Percentiles rank a stretch among this genome's conserved stretches.
These are phyloP conservation scores for Vitis rotundifolia DNA, from an alignment of 164 flowering plant species.

Conservation along the genomic window DNA sequence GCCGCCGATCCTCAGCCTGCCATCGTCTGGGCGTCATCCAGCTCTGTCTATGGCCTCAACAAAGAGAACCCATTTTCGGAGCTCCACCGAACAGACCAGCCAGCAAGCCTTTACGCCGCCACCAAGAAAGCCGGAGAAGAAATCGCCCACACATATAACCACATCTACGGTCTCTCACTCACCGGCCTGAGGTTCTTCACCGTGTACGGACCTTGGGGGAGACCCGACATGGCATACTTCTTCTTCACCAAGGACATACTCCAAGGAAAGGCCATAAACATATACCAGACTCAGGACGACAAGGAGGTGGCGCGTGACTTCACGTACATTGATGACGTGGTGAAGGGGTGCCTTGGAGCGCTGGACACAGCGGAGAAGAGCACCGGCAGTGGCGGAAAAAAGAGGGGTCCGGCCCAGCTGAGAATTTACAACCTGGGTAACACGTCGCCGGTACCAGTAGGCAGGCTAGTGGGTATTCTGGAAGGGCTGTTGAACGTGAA, in stretches of 20 bases:
- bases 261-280: constrained; percentile 57
- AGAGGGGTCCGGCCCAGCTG: constrained; percentile 74
- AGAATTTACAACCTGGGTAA: constrained; percentile 85
- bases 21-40: constrained; percentile 91
- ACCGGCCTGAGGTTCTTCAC: constrained; percentile 89
- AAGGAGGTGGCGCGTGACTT: constrained; percentile 93
- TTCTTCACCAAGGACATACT: constrained; percentile 87
- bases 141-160: constrained; percentile 91
- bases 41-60: constrained; percentile 93
- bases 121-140: constrained; percentile 95
- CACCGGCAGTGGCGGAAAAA: constrained; percentile 88
- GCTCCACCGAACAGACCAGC: constrained; percentile 73
- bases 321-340: constrained; percentile 91
- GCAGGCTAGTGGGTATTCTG: constrained; percentile 58
- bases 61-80: constrained; percentile 78
- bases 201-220: constrained; percentile 91
- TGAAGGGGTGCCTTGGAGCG: constrained; percentile 85
- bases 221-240: constrained; percentile 97
- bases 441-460: constrained; percentile 88
- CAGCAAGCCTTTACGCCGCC: constrained; percentile 92
- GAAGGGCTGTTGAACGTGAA: constrained; percentile 57
- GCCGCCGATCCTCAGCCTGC: constrained; percentile 79
- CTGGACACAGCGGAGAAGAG: constrained; percentile 91
- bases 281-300: constrained; percentile 59
- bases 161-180: constrained; percentile 82